Conservation (phyloP, 129 eudicot genomes). For the Centrapalus pauciflorus region DNA sequence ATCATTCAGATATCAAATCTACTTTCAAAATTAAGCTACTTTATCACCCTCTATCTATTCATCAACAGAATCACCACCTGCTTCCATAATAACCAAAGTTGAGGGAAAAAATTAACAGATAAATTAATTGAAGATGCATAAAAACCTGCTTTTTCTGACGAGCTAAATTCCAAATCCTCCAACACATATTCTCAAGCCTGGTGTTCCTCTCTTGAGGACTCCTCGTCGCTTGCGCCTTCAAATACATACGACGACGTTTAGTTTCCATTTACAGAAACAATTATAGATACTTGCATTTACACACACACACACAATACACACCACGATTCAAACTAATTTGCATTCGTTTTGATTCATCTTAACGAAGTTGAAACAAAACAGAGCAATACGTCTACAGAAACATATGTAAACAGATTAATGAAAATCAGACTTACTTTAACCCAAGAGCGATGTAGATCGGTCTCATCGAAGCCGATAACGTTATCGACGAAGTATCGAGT, state of each 20-base stretch:
- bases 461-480: slow-evolving; percentile 94
- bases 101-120: not conserved
- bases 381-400: not conserved
- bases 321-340: slow-evolving; percentile 4
- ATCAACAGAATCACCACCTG: not conserved
- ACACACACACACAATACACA: slow-evolving; percentile 1
- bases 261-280: slow-evolving; percentile 4
- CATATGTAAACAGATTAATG: not conserved
- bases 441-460: slow-evolving; percentile 99
- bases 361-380: not conserved
- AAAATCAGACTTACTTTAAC: slow-evolving; percentile 28
- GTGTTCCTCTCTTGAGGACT: slow-evolving; percentile 99
- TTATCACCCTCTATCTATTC: not conserved
- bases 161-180: slow-evolving; percentile 99
- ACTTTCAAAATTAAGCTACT: slow-evolving; percentile 18
- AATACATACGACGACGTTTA: not conserved
- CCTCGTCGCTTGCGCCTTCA: slow-evolving; percentile 96
- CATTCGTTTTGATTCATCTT: slow-evolving; percentile 9
- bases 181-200: slow-evolving; percentile 96
- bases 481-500: slow-evolving; percentile 92
- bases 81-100: not conserved
- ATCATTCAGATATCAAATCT: slow-evolving; percentile 7
- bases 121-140: not conserved
- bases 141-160: slow-evolving; percentile 96
- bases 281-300: not conserved